Conservation (phyloP, 2,329 filamentous ascomycete genomes). For the Botrytis tulipae region DNA sequence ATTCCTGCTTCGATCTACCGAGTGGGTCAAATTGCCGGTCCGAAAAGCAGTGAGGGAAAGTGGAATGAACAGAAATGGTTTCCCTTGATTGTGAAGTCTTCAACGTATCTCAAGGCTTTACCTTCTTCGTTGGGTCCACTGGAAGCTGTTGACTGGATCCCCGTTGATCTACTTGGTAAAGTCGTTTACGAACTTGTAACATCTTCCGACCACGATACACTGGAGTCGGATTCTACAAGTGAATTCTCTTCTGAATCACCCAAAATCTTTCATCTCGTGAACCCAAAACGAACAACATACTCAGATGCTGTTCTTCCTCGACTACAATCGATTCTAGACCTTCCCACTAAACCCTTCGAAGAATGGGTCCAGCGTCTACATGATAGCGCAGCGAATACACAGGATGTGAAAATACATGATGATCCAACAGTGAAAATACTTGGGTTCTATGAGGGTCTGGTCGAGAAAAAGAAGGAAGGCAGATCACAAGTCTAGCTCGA, state of each 20-base stretch:
- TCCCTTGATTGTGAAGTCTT: background rate
- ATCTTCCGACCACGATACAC: background rate
- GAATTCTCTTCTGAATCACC: fast-evolving
- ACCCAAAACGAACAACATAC: slow-evolving; percentile 6
- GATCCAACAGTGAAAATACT: slow-evolving; percentile 10
- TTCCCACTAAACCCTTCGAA: background rate
- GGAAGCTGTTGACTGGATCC: slow-evolving; percentile 27
- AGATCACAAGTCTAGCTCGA: background rate
- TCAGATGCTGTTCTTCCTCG: background rate
- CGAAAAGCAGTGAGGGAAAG: background rate
- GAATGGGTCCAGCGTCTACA: background rate
- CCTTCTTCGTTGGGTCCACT: slow-evolving; percentile 8
- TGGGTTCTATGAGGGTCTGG: background rate
- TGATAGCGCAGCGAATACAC: background rate
- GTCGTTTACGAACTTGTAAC: slow-evolving; percentile 1
- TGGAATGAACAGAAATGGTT: slow-evolving; percentile 15
- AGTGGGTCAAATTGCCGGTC: slow-evolving; percentile 49
- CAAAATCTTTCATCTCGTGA: slow-evolving; percentile 2
- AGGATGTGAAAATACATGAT: background rate
- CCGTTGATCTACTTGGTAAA: background rate
- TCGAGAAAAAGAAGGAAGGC: background rate
- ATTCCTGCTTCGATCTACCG: slow-evolving; percentile 45
- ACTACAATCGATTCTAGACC: background rate
- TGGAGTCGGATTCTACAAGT: fast-evolving
- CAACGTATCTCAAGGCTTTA: background rate